Conservation (phyloP, 192 early-diverging fungal genomes). For the Linnemannia schmuckeri region DNA sequence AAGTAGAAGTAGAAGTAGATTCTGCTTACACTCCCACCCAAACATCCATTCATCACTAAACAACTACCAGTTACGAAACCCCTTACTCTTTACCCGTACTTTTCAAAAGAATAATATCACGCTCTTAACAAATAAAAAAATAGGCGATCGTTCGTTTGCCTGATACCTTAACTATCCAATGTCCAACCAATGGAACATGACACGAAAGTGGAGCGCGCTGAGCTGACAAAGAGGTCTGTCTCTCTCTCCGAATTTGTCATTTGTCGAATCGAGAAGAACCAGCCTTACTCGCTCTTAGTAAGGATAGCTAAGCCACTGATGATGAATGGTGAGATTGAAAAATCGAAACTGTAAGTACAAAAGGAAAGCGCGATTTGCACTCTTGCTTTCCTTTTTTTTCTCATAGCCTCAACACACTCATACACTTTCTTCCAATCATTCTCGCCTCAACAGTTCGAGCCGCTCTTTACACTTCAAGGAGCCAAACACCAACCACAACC, state of each 20-base stretch:
- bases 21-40: too few species aligned
- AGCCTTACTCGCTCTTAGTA: neutral
- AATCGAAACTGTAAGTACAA: neutral
- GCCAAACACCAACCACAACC: neutral
- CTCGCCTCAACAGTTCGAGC: constrained; percentile 15
- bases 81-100: neutral
- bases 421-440: constrained; percentile 2
- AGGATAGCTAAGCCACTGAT: neutral
- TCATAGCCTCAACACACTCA: neutral
- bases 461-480: constrained; percentile 2
- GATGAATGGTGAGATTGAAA: neutral
- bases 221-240: neutral
- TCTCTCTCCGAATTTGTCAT: neutral
- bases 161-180: neutral
- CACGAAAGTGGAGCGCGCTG: neutral
- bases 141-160: neutral
- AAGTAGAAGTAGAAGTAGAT: too few species aligned
- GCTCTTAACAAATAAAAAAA: neutral
- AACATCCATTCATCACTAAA: neutral
- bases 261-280: neutral
- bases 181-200: neutral
- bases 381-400: constrained; percentile 7
- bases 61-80: neutral
- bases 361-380: neutral
- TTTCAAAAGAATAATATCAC: constrained; percentile 12